Evolutionary conservation across 108 stramenopile species (phyloP), one percentile per base, ranked within the genome.

Genomic region (Pelagomonas calceolata): DNA sequence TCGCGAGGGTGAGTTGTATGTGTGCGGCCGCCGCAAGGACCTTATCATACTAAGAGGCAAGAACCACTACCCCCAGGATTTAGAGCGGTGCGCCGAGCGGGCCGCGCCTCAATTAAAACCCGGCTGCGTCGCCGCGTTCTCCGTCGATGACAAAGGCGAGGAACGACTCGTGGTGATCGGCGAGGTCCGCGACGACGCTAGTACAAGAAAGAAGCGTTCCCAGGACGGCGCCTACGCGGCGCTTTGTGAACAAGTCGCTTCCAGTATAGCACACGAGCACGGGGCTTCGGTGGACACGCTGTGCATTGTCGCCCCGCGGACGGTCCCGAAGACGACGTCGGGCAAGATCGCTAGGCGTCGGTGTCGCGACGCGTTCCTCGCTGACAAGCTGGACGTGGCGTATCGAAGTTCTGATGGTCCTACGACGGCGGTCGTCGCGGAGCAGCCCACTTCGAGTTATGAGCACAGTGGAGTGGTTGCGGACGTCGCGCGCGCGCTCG

Each of bases 21-120:
- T 71, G 39, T 78, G 74, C 60, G 82, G 95, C 18, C 84, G 97
- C 65, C 76, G 92, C 34, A 98, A 99, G 82, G 99, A 99, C 84
- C 82, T 99, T 64, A 92, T 99, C 72, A 99, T 99, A 71, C 85
- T 98, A 21, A 86, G 93, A 16, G 99, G 99, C 4, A 76, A 94
- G 30, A 99, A 99, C 76, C 93, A 98, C 70, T 99, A 97, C 76
- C 99, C 99, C 4, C 97, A 98, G 77, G 98, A 99, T 77, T 80
- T 99, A 15, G 98, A 99, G 77, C 86, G 87, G 32, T 90, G 95
- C 26, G 96, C 89, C 7, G 95, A 97, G 84, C 79, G 82, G 31
- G 73, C 73, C 35, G 82, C 82, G 7, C 78, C 83, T 37, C 36
- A 12, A 4, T 45, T 87, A n/a, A 86, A 97, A 29, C 95, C 95